Evolutionary conservation across 2,329 filamentous ascomycete genomes (phyloP).

Genomic region (Beauveria bassiana): DNA sequence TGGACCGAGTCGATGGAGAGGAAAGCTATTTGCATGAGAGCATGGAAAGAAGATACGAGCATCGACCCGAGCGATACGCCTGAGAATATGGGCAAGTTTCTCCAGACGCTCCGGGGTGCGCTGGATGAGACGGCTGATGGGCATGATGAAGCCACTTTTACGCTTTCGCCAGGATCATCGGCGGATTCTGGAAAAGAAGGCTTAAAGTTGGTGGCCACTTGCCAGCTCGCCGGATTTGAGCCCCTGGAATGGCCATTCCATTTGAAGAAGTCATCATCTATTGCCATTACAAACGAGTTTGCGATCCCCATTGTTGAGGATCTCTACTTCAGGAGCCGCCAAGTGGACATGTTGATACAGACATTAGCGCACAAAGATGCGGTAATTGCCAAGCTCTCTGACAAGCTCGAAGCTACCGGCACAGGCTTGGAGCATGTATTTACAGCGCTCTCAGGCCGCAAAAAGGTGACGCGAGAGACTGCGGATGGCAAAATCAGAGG

Average conservation of each 20-base stretch:
- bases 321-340: conserved; percentile 30
- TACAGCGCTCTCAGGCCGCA: conserved; percentile 40
- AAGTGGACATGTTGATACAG: conserved; percentile 36
- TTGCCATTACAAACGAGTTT: conserved; percentile 38
- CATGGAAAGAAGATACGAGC: conserved; percentile 54
- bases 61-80: conserved; percentile 66
- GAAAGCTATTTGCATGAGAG: conserved; percentile 54
- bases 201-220: conserved; percentile 47
- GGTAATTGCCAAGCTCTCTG: conserved; percentile 41
- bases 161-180: conserved; percentile 27
- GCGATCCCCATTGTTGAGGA: conserved; percentile 45
- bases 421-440: conserved; percentile 47
- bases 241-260: conserved; percentile 59
- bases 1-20: conserved; percentile 62
- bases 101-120: conserved; percentile 52
- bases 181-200: conserved; percentile 32
- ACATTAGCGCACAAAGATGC: conserved; percentile 43
- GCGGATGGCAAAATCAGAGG: conserved; percentile 44
- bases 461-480: conserved; percentile 34
- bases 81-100: conserved; percentile 59
- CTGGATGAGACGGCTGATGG: conserved; percentile 39
- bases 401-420: conserved; percentile 46
- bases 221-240: conserved; percentile 55
- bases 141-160: conserved; percentile 37
- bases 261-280: conserved; percentile 38